Conservation (phyloP, 192 early-diverging fungal genomes). For the Cladochytrium replicatum region DNA sequence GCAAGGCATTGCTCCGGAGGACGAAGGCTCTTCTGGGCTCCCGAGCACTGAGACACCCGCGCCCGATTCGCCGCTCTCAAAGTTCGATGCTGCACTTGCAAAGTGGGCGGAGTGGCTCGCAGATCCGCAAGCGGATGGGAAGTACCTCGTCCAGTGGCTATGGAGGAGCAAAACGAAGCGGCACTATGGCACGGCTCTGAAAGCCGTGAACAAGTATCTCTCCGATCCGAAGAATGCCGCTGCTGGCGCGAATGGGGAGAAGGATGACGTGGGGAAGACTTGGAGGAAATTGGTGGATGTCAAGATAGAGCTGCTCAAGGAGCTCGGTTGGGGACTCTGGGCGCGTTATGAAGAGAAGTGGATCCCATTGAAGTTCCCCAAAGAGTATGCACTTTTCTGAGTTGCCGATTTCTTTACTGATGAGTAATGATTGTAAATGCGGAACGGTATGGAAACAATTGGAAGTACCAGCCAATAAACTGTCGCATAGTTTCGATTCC, state of each 20-base stretch:
- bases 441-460: no score
- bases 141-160: slow-evolving; percentile 48
- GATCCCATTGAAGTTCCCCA: slow-evolving; percentile 39
- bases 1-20: slow-evolving; percentile 33
- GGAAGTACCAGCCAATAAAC: no score
- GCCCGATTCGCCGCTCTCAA: slow-evolving; percentile 17
- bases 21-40: slow-evolving; percentile 13
- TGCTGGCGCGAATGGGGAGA: slow-evolving; percentile 25
- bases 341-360: slow-evolving; percentile 47
- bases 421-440: no score
- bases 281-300: slow-evolving; percentile 39
- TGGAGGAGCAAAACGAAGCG: slow-evolving; percentile 40
- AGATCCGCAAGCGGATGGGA: slow-evolving; percentile 39
- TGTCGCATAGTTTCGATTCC: no score
- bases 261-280: slow-evolving; percentile 39
- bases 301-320: slow-evolving; percentile 45
- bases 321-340: slow-evolving; percentile 66
- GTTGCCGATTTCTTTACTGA: no score
- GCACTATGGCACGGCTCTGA: slow-evolving; percentile 58
- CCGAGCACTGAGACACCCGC: slow-evolving; percentile 10
- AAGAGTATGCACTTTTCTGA: slow-evolving; percentile 38
- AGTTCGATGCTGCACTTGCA: slow-evolving; percentile 47
- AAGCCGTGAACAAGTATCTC: slow-evolving; percentile 63
- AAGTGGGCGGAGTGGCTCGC: slow-evolving; percentile 52
- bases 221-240: slow-evolving; percentile 33